These are phyloP conservation scores for Coniferiporia weirii DNA, from an alignment of 1,284 basidiomycete genomes.

Conservation along the genomic window DNA sequence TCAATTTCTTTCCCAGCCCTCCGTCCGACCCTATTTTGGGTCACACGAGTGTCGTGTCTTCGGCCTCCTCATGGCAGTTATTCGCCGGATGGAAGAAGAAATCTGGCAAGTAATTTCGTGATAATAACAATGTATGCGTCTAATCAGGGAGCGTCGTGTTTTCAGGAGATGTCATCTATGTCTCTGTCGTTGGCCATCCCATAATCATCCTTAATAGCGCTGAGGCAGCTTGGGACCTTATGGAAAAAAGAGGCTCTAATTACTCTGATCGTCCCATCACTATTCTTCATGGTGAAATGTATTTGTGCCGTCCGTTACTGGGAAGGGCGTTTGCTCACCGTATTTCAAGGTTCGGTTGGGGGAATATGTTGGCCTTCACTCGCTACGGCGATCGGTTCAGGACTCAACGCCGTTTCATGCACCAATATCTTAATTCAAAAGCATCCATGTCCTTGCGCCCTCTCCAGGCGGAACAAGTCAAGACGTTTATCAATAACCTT, in stretches of 20 bases:
- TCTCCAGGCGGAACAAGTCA: conserved; percentile 25
- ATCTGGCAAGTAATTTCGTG: not conserved
- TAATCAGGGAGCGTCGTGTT: conserved; percentile 14
- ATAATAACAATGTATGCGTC: not conserved
- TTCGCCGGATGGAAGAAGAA: conserved; percentile 16
- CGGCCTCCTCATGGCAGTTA: conserved; percentile 25
- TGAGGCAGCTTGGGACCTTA: conserved; percentile 31
- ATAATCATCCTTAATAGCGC: conserved; percentile 34
- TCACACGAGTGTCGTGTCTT: conserved; percentile 28
- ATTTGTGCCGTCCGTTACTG: not conserved
- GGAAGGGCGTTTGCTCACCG: not conserved
- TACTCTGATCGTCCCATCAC: conserved; percentile 34
- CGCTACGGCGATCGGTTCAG: conserved; percentile 27
- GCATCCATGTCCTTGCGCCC: conserved; percentile 20
- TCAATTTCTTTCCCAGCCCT: conserved; percentile 27
- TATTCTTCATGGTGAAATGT: conserved; percentile 26
- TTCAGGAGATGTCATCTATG: conserved; percentile 30
- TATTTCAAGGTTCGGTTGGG: conserved; percentile 22
- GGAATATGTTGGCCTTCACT: conserved; percentile 23
- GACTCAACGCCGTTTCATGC: conserved; percentile 28
- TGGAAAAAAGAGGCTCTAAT: conserved; percentile 35
- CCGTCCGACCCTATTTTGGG: conserved; percentile 28
- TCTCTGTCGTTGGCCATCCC: conserved; percentile 29
- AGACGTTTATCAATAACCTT: conserved; percentile 22
- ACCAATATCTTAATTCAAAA: conserved; percentile 24